Base-by-base conservation (phyloP, 805 yeast species). In the Isabelozyma pseudorhagii region DNA sequence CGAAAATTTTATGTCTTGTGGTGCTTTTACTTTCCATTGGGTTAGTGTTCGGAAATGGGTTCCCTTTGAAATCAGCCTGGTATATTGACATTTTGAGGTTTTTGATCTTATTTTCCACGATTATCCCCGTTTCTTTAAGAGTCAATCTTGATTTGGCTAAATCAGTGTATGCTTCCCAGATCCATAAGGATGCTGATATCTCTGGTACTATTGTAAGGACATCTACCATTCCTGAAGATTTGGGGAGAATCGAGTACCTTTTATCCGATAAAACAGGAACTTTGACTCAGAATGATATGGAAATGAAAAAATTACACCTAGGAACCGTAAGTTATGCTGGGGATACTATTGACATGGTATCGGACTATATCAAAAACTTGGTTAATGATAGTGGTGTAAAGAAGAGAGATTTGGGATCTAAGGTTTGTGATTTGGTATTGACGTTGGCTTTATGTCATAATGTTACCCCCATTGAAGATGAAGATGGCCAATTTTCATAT, bases 221-320 rank as follows among this genome's bases (percentile, higher is more conserved):
- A 1, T 89, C 97, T 49, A 96, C 99, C 0, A 94, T 94, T 42
- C 99, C 99, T 1, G 99, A 94, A 67, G 99, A 94, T 69, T 75
- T 94, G 54, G 99, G 99, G 27, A 79, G 99, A 57, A 88, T 94
- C 42, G 98, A 94, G 67, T 94, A 94, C 65, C 69, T 94, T 49
- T 75, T 94, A 42, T 85, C 92, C 54, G 99, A 94, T 67, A 94
- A 94, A 62, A 94, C 99, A 0, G 99, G 99, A 38, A 94, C 99
- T 0, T 78, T 94, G 56, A 94, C 99, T 4, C 97, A 93, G 66
- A 94, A 94, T 65, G 99, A 96, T 63, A 94, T 94, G 99, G 97
- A 90, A 61, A 74, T 94, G 79, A 90, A 89, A 58, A 93, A 92
- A 65, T 74, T 94, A 42, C 98, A 96, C 64, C 72, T 96, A 34